Evolutionary conservation across 2,329 filamentous ascomycete species (phyloP).

Genomic region (Venturia nashicola): DNA sequence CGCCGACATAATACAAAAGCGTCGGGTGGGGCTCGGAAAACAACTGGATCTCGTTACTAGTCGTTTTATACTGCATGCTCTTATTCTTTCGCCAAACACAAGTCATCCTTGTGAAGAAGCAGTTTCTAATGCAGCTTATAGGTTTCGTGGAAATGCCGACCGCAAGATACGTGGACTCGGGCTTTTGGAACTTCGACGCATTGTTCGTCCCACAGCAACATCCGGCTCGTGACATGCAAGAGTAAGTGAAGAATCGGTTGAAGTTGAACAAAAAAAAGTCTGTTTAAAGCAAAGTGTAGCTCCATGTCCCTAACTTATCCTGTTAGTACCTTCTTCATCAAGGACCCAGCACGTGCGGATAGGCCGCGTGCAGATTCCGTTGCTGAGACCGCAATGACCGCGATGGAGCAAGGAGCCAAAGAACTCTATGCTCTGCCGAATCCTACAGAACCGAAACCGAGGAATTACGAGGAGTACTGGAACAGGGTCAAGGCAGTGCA

Average conservation of each 20-base stretch:
- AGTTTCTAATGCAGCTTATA: no score
- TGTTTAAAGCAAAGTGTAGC: no score
- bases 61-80: no score
- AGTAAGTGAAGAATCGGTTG: constrained; percentile 24
- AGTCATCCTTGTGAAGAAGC: no score
- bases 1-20: no score
- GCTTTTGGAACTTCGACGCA: constrained; percentile 98
- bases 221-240: constrained; percentile 90
- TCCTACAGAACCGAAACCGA: constrained; percentile 37
- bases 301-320: no score
- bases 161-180: constrained; percentile 71
- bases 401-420: constrained; percentile 35
- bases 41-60: no score
- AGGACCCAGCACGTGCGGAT: constrained; percentile 70
- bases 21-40: no score
- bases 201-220: constrained; percentile 97
- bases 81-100: no score
- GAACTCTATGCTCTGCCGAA: constrained; percentile 44
- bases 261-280: no score
- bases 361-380: constrained; percentile 44
- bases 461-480: constrained; percentile 77
- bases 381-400: constrained; percentile 32
- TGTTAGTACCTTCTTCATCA: constrained; percentile 65
- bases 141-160: background rate
- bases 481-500: constrained; percentile 79